Evolutionary conservation across 352 stramenopile genomes (phyloP), one percentile per base, ranked within the genome.

Genomic region (Blastocystis sp.): DNA sequence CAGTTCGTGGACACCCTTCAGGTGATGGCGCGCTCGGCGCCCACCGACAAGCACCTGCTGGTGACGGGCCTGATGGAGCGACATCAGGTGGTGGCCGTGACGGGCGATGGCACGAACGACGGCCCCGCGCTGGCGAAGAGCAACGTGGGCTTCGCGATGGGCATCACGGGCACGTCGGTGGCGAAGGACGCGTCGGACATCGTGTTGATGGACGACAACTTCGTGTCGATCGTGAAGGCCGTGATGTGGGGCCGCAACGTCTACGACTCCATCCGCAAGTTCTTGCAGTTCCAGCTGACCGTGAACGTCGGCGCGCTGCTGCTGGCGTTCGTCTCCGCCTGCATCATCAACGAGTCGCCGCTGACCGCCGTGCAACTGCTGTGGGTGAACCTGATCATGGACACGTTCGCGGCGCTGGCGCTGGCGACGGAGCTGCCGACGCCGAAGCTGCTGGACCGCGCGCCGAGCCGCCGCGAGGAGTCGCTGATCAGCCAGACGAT

Each of bases 331-430:
- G 86, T 98, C 40, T 93, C 93, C 34, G 93, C 94, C 7, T 88
- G 66, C 23, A 38, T 90, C 34, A 78, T 89, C 60, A 67, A 93
- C 94, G 65, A 93, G 90, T 93, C 92, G 41, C 94, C 94, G 4
- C 88, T 98, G 21, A 95, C 94, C 59, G 93, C 95, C 48, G 94
- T 98, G 0, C 95, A 98, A 90, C 94, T 98, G 92, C 91, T 98
- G 0, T 98, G 96, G 96, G 95, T 98, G 62, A 98, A 98, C 89
- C 91, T 99, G n/a, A 98, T 98, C 90, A 98, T 98, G 95, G 96
- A 98, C 89, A 97, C 94, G 19, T 96, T 98, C 88, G 95, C 94
- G 7, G 96, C 95, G 14, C 89, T 98, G 23, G 95, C 96, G 3
- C 92, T 98, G 21, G 95, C 94, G 38, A 98, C 95, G 0, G 95